Base-by-base conservation (phyloP, 2,329 filamentous ascomycete species). In the Cercospora sojina region DNA sequence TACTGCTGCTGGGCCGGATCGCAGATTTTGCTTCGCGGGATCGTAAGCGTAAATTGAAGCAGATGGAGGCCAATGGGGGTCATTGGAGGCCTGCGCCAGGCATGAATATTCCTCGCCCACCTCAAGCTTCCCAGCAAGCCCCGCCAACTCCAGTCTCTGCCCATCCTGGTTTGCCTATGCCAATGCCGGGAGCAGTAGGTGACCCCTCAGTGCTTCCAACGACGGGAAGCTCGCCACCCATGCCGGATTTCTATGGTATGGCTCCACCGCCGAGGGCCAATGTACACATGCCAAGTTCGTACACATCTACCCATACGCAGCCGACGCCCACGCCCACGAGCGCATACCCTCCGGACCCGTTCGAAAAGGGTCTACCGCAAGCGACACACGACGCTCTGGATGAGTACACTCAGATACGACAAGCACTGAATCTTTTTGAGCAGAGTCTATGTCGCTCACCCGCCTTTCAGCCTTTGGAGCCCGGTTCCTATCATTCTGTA, bases 21-120 rank as follows among this genome's bases (percentile, higher is more conserved):
- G 87, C 90, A 62, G 88, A 91, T 71, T 98, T 97, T 77, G 86
- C 90, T 2, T 87, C 89, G 0, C 88, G 87, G 70, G 95, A 98
- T 76, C 83, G 93, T 16, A 84, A 86, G 51, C 86, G 95, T 62
- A 99, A 99, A 77, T 81, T 91, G 58, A 89, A 85, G 73, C 86
- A 86, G 7, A 84, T 89, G 65, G 86, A 86, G 71, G 80, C 82
- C 41, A 85, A 86, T 71, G 86, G 86, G 10, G 83, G 84, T 55
- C 79, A 84, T 69, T 85, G 86, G 87, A 80, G 80, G 74, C 84
- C 87, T 35, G 79, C 81, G 63, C 80, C 83, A 23, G 83, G 80
- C 18, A 82, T 87, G 73, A 79, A 73, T 7, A 77, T 80, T 62
- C 76, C 78, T 4, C 75, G 77, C n/a, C 79, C 80, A 49, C 74